Evolutionary conservation across 164 flowering plant genomes (phyloP).

Genomic region (Tetrastigma voinierianum): DNA sequence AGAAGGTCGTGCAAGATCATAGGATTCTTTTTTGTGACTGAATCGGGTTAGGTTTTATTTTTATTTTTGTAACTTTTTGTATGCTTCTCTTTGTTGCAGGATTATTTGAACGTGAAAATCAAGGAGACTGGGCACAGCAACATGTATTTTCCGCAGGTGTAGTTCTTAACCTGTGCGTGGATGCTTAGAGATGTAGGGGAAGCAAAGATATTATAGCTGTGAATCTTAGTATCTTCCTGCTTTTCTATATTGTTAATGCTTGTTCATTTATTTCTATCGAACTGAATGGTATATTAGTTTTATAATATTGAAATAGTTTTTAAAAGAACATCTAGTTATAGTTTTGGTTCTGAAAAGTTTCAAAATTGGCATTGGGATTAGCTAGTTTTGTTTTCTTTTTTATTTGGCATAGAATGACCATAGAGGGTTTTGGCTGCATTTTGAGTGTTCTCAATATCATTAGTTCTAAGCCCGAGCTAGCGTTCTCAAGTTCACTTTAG

Average conservation of each 20-base stretch:
- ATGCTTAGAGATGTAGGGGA: too few species aligned
- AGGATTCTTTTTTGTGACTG: too few species aligned
- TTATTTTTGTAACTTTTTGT: too few species aligned
- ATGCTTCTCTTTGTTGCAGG: constrained; percentile 40
- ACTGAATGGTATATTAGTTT: neutral
- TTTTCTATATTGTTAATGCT: neutral
- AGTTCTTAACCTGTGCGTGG: neutral
- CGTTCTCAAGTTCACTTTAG: too few species aligned
- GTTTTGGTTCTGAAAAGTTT: neutral
- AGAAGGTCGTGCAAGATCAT: too few species aligned
- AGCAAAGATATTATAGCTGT: too few species aligned
- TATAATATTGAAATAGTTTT: neutral
- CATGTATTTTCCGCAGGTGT: constrained; percentile 96
- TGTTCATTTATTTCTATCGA: neutral
- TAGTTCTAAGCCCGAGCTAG: too few species aligned
- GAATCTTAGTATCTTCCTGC: neutral
- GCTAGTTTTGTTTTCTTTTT: too few species aligned
- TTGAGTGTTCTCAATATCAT: too few species aligned
- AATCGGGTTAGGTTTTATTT: too few species aligned
- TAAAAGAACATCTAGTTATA: neutral
- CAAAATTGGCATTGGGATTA: neutral
- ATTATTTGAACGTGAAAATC: constrained; percentile 89
- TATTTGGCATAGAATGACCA: too few species aligned
- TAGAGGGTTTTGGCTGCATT: too few species aligned
- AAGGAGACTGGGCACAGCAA: constrained; percentile 98